These are phyloP conservation scores for Phytophthora fragariaefolia DNA, from an alignment of 352 stramenopile genomes.

Conservation along the genomic window DNA sequence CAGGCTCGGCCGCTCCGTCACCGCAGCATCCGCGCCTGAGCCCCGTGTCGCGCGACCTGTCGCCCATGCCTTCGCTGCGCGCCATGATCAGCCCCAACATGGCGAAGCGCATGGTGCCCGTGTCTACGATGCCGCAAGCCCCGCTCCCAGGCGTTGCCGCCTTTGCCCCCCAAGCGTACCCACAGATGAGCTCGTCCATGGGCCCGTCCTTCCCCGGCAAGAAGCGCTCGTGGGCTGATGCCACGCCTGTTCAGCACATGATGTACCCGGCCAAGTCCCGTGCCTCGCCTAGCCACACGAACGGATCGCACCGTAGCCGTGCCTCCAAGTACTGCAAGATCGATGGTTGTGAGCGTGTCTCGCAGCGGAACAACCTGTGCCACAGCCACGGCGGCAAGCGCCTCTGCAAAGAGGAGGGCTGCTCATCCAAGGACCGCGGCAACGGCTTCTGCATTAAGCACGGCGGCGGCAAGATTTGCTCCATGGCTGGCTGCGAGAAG, in stretches of 20 bases:
- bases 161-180: constrained; percentile 25
- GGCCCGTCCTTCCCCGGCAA: constrained; percentile 30
- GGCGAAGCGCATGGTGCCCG: constrained; percentile 32
- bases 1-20: constrained; percentile 11
- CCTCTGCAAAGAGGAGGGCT: constrained; percentile 81
- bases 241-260: constrained; percentile 17
- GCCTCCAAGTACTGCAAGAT: constrained; percentile 91
- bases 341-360: constrained; percentile 79
- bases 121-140: constrained; percentile 11
- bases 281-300: constrained; percentile 18
- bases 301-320: constrained; percentile 55
- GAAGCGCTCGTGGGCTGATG: constrained; percentile 44
- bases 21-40: constrained; percentile 34
- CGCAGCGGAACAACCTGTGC: constrained; percentile 85
- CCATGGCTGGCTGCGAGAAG: constrained; percentile 77
- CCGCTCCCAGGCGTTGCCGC: constrained; percentile 16
- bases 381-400: constrained; percentile 86
- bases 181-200: constrained; percentile 30
- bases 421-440: constrained; percentile 80
- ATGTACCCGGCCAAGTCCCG: constrained; percentile 28
- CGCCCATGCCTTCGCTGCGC: constrained; percentile 52
- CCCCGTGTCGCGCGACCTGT: constrained; percentile 34
- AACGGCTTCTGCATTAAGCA: constrained; percentile 88
- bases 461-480: constrained; percentile 84
- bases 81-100: constrained; percentile 66